Evolutionary conservation across 352 stramenopile genomes (phyloP), one percentile per base, ranked within the genome.

Genomic region (Pythium grandisporangium): DNA sequence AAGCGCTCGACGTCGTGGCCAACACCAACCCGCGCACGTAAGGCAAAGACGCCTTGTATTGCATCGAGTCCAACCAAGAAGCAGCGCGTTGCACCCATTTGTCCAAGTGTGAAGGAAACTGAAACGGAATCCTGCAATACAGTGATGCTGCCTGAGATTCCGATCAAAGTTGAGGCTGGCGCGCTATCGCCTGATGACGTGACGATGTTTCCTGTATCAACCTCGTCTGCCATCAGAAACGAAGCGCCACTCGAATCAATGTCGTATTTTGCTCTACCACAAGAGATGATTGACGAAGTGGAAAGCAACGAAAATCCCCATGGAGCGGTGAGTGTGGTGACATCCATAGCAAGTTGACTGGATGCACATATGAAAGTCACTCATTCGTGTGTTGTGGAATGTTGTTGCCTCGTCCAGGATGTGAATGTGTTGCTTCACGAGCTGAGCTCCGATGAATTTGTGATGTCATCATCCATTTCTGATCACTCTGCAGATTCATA

Each of bases 181-280:
- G 53, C 48, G 0, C 25, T 66, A 13, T 76, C 67, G 0, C 67
- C 67, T 1, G 55, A 71, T 29, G 50, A 45, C 1, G 58, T 75
- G 20, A 52, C 63, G 7, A 58, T 55, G 30, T 58, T 43, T 17
- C 44, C 54, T 2, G 50, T 43, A 33, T 26, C 11, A 14, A 17
- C 1, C 23, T n/a, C n/a, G n/a, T n/a, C n/a, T n/a, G n/a, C n/a
- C n/a, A n/a, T n/a, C n/a, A n/a, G n/a, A n/a, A 30, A 7, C 19
- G 39, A 32, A 24, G 38, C 27, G 0, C 20, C 26, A 32, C 27
- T 32, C 27, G 27, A 8, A 14, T 8, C 27, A 32, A 8, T 14
- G 14, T 32, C 27, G 8, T 14, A 39, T 30, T 56, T 56, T 34
- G 22, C 24, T 19, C 35, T 56, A 23, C 42, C 49, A 2, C 37